Evolutionary conservation across 73 alveolate species (phyloP).

Genomic region (Paramecium biaurelia): DNA sequence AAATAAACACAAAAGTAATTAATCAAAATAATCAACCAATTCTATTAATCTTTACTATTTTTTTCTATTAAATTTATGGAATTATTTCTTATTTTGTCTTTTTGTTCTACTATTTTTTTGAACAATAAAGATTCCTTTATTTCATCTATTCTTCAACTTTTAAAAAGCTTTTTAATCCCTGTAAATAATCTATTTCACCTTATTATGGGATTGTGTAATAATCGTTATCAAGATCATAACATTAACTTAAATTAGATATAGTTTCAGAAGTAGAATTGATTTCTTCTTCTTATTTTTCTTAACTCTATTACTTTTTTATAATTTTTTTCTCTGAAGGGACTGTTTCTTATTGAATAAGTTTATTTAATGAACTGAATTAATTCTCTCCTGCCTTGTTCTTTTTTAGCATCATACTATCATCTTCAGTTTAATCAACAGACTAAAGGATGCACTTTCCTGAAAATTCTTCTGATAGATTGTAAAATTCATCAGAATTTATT

Average conservation of each 20-base stretch:
- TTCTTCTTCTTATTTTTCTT: too few species aligned
- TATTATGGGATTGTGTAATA: not conserved
- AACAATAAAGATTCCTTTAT: not conserved
- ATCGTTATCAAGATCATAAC: not conserved
- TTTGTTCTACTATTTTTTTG: not conserved
- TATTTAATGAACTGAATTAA: too few species aligned
- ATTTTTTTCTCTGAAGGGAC: too few species aligned
- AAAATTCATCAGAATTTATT: not conserved
- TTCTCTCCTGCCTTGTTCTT: too few species aligned
- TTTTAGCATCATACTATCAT: too few species aligned
- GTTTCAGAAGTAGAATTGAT: not conserved
- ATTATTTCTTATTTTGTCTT: not conserved
- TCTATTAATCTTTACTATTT: not conserved
- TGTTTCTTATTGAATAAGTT: too few species aligned
- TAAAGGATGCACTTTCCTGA: not conserved
- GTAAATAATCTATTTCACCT: not conserved
- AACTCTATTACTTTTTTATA: too few species aligned
- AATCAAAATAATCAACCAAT: not conserved
- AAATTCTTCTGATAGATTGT: not conserved
- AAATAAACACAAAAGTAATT: not conserved
- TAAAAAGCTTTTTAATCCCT: not conserved
- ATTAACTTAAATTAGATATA: not conserved
- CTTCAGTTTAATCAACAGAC: too few species aligned
- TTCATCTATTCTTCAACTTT: not conserved
- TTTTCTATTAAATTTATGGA: not conserved